Evolutionary conservation across 108 stramenopile species (phyloP), one percentile per base, ranked within the genome.

Genomic region (Cyclostephanos invisitatus): DNA sequence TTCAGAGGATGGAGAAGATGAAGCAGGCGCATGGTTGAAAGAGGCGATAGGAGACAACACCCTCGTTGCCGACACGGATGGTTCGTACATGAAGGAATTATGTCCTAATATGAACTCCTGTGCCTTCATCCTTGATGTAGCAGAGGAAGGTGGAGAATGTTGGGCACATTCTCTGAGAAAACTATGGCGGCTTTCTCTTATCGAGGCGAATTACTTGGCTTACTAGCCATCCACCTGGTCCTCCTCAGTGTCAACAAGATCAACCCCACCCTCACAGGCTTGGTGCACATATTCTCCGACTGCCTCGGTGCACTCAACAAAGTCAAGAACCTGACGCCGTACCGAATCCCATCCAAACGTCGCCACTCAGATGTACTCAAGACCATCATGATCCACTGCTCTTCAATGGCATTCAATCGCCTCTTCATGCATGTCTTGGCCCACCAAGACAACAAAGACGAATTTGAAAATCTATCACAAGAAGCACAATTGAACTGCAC

Each of bases 141-240:
- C 2, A 21, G 48, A 6, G 58, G 64, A 3, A 36, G 46, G 32
- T 57, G 67, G 0, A 51, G 54, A 7, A 2, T 74, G 5, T 6
- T 28, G 0, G 72, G 72, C 0, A 2, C 56, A 3, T 74, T 74
- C 32, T 25, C 64, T 21, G 73, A 65, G 27, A 1, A 12, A 0
- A 55, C 53, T 1, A 6, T 12, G 5, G 27, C 37, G 9, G 64
- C 73, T 4, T 46, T 29, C 37, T 22, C 73, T 32, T 74, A 74
- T 36, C 7, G 73, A 28, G 73, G 73, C 37, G 64, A 74, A 24
- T 32, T 73, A 20, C 46, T 73, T 0, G 72, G 72, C 1, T 29
- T 73, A 0, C 18, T 73, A 22, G 62, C 61, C 1, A 21, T 72
- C 3, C 72, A 72, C 28, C 44, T 69, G 2, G 24, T 69, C 0